Evolutionary conservation across 2,329 filamentous ascomycete genomes (phyloP).

Genomic region (Sclerotiophoma versabilis): DNA sequence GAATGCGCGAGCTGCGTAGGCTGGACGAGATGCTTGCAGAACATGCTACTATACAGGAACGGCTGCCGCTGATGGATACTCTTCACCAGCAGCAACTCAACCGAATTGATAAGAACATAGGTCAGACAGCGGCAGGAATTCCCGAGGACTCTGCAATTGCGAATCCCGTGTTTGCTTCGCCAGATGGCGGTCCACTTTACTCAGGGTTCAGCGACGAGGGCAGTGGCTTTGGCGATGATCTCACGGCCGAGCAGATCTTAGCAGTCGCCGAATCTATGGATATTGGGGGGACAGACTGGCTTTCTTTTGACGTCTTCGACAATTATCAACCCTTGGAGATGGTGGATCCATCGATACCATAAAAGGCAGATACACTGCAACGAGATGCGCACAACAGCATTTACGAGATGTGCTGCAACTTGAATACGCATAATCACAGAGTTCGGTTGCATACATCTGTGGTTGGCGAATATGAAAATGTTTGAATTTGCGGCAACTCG

Average conservation of each 20-base stretch:
- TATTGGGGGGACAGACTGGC: slow-evolving; percentile 54
- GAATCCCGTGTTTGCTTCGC: slow-evolving; percentile 14
- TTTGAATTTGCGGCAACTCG: too few relatives aligned
- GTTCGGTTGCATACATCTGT: neutral
- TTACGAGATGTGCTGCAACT: neutral
- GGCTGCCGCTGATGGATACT: slow-evolving; percentile 10
- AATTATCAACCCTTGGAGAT: slow-evolving; percentile 37
- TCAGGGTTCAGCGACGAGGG: slow-evolving; percentile 31
- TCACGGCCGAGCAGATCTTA: slow-evolving; percentile 57
- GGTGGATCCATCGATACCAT: slow-evolving; percentile 23
- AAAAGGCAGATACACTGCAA: neutral
- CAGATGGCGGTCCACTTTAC: slow-evolving; percentile 21
- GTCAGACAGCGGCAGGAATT: neutral
- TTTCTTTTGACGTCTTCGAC: slow-evolving; percentile 56
- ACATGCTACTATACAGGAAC: slow-evolving; percentile 28
- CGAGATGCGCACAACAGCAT: neutral
- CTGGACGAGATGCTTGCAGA: slow-evolving; percentile 52
- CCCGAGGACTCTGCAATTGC: slow-evolving; percentile 18
- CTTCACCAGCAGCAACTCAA: slow-evolving; percentile 8
- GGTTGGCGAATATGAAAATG: too few relatives aligned
- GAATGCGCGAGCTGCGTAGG: slow-evolving; percentile 56
- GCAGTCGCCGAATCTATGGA: slow-evolving; percentile 59
- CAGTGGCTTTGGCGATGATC: slow-evolving; percentile 44
- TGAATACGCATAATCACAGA: neutral
- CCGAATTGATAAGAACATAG: slow-evolving; percentile 3